phyloP scores from a whole-genome alignment of 73 alveolate species.

The Symbiodinium pilosum region DNA sequence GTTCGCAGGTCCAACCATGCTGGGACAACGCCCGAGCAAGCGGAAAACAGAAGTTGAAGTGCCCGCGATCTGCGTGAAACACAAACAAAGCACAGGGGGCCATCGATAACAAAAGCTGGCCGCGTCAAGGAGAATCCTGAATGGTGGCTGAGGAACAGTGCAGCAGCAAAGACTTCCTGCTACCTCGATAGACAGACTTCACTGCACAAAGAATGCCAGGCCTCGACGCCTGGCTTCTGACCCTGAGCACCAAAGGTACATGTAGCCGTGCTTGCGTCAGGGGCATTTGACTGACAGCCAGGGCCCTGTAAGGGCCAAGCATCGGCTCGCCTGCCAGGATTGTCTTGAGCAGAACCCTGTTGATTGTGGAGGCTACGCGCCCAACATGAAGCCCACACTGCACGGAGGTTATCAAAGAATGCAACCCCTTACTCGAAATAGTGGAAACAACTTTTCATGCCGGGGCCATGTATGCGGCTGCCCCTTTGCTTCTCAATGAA shows the following conservation, averaged over 20 bases:
- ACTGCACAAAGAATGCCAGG: background rate
- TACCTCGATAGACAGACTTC: too few relatives aligned
- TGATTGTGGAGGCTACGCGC: too few relatives aligned
- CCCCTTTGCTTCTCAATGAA: too few relatives aligned
- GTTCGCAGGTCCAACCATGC: background rate
- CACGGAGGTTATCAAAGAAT: background rate
- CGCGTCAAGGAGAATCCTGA: too few relatives aligned
- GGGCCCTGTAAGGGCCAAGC: background rate
- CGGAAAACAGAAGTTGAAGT: background rate
- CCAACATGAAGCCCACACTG: background rate
- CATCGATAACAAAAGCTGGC: too few relatives aligned
- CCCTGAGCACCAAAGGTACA: background rate
- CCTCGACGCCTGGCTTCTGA: background rate
- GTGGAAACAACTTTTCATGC: background rate
- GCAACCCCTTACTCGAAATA: background rate
- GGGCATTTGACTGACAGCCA: background rate
- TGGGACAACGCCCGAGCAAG: background rate
- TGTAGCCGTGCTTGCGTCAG: background rate
- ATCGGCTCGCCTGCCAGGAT: background rate
- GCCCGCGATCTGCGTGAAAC: conserved; percentile 1
- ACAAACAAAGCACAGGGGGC: background rate
- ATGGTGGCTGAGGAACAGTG: too few relatives aligned
- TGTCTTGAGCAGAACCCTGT: too few relatives aligned
- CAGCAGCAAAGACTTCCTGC: too few relatives aligned
- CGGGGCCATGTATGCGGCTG: background rate